Evolutionary conservation across 2,329 filamentous ascomycete species (phyloP), one percentile per base, ranked within the genome.

Genomic region (Phialophora tarda): DNA sequence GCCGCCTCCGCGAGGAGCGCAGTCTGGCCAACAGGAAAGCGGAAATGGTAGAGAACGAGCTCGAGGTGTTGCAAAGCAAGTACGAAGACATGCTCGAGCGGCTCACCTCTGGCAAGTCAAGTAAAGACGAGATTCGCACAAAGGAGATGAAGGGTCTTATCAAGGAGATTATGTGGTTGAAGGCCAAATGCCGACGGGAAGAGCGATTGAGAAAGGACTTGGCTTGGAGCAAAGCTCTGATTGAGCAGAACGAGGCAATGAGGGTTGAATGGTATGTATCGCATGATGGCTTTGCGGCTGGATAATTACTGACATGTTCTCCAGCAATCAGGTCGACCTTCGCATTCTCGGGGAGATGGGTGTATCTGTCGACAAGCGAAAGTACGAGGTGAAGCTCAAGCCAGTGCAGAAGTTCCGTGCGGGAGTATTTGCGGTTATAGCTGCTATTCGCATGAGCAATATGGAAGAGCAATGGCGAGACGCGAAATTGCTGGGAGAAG

Each of bases 81-180:
- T 87, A 87, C 72, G 89, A 92, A 74, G 83, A 88, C 26, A 84
- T 85, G 14, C 78, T 84, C 21, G 82, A 85, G 66, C 83, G 82
- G 61, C 74, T 81, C 14, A 75, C 74, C 53, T 72, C 72, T 14
- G 67, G 65, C 26, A 48, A 79, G 74, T 44, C 72, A 71, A 76
- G 78, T 73, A 79, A 78, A 72, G 81, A 80, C 71, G 80, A 82
- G 76, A 73, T 78, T 71, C 74, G 82, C 76, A 82, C 85, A 58
- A 88, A 89, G 54, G 88, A 92, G 73, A 87, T 97, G 61, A 87
- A 89, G 71, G 94, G 94, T 21, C 84, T 98, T 75, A 86, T 88
- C 61, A 91, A 95, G 80, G 93, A 98, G 79, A 94, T 98, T 76
- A 87, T 93, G 74, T 98, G 91, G 88, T 87, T 98, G 77, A 88